Evolutionary conservation across 768 basidiomycete species (phyloP), one percentile per base, ranked within the genome.

Genomic region (Kwoniella sp.): DNA sequence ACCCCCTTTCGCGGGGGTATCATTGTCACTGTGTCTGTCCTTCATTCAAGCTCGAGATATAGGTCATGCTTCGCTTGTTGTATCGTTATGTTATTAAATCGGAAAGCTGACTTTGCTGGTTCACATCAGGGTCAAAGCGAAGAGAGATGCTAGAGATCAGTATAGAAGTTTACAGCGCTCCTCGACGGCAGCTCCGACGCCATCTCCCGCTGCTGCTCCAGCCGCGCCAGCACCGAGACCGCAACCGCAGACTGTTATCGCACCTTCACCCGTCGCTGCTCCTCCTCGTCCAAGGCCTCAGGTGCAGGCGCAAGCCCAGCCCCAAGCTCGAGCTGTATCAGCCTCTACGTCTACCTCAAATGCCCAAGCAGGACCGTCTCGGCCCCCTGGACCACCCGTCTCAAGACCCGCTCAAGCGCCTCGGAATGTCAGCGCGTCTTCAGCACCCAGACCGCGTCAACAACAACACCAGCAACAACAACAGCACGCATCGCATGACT

Each of bases 91-190:
- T 54, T 54, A 31, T n/a, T n/a, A 8, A 29, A 1, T n/a, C 47
- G 9, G 52, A 45, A 26, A 67, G 72, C 71, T 67, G 38, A 76
- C 45, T 2, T 8, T 9, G 11, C 20, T 17, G 23, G 4, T 20
- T 41, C n/a, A 25, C 28, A 28, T 15, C 67, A 84, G 84, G 60
- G 83, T 84, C 26, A 89, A 90, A 81, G 85, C 88, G 38, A 60
- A 61, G 50, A 23, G 65, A 45, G 37, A 68, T 56, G 47, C 55
- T 2, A 58, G 61, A 51, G 57, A 54, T 15, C 45, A 37, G 29
- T 65, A 58, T 52, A 52, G 41, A 31, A 50, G 30, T 15, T 8
- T 57, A 12, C 63, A 55, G 50, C 66, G 51, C 81, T 63, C 77
- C 82, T 41, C 72, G 72, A 26, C 81, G 82, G n/a, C 79, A 82